Evolutionary conservation across 768 basidiomycete genomes (phyloP).

Genomic region (Kwoniella heveanensis): DNA sequence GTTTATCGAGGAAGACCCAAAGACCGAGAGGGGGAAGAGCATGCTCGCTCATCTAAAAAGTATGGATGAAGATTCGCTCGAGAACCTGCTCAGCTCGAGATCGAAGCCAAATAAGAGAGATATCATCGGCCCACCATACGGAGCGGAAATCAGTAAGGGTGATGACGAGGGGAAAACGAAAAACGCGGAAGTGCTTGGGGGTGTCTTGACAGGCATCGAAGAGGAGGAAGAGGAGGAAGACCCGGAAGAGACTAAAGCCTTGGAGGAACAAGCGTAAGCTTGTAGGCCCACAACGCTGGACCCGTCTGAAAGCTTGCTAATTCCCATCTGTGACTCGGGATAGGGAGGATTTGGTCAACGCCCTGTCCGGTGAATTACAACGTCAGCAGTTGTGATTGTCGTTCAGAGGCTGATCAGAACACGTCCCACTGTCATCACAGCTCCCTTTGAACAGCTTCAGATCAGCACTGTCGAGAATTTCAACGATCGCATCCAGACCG

Average conservation of each 20-base stretch:
- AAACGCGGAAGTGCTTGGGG: background rate
- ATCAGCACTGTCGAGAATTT: background rate
- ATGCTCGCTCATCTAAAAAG: background rate
- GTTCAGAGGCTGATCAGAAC: background rate
- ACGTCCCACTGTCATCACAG: background rate
- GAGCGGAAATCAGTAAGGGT: no score
- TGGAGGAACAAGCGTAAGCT: conserved; percentile 12
- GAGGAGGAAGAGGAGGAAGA: background rate
- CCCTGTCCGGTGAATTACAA: background rate
- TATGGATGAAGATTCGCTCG: background rate
- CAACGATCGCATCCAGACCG: background rate
- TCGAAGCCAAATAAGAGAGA: background rate
- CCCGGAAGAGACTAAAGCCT: background rate
- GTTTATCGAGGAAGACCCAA: background rate
- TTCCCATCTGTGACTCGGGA: background rate
- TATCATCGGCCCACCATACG: no score
- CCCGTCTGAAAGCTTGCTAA: background rate
- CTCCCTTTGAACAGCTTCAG: conserved; percentile 6
- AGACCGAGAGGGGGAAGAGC: background rate
- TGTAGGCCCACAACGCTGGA: no score
- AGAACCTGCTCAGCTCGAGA: background rate
- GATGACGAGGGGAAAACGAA: background rate
- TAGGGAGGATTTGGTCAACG: conserved; percentile 3
- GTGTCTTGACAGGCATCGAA: background rate
- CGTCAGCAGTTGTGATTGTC: no score